Conservation (phyloP, 2,329 filamentous ascomycete genomes). For the Pseudogymnoascus sp. region DNA sequence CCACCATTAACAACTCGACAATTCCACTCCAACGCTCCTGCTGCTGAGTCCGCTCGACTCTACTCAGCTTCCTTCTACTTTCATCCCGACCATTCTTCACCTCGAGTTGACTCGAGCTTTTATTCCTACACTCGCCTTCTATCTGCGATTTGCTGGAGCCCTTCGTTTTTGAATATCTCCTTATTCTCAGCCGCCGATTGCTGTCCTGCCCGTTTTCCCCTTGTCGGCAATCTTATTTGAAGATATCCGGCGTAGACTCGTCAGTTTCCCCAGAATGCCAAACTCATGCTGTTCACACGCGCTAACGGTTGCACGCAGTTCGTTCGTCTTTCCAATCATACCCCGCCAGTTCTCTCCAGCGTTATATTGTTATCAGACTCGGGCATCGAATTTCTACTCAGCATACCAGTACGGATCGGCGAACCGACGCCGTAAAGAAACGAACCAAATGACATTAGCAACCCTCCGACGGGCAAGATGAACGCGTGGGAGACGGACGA, state of each 20-base stretch:
- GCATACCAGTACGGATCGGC: not conserved
- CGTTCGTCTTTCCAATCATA: not conserved
- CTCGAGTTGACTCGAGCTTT: not conserved
- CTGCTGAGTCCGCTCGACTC: not conserved
- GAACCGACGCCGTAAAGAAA: not conserved
- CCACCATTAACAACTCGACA: not conserved
- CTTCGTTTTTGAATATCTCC: not conserved
- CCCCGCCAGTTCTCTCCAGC: not conserved
- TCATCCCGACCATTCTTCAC: not conserved
- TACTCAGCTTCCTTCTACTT: not conserved
- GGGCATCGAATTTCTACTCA: not conserved
- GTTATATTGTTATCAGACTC: not conserved
- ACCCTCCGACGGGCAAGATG: conserved; percentile 32
- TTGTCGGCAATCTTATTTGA: not conserved
- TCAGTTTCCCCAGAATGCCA: not conserved
- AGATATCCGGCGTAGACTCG: not conserved
- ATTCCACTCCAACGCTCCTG: not conserved
- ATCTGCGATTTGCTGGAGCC: not conserved
- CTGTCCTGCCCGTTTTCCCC: not conserved
- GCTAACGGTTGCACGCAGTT: not conserved
- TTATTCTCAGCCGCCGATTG: not conserved
- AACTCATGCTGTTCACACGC: not conserved
- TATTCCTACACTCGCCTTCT: not conserved
- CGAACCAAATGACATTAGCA: not conserved
- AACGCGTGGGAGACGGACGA: conserved; percentile 54